Evolutionary conservation across 768 basidiomycete genomes (phyloP), one percentile per base, ranked within the genome.

Genomic region (Dacryopinax spathularia): DNA sequence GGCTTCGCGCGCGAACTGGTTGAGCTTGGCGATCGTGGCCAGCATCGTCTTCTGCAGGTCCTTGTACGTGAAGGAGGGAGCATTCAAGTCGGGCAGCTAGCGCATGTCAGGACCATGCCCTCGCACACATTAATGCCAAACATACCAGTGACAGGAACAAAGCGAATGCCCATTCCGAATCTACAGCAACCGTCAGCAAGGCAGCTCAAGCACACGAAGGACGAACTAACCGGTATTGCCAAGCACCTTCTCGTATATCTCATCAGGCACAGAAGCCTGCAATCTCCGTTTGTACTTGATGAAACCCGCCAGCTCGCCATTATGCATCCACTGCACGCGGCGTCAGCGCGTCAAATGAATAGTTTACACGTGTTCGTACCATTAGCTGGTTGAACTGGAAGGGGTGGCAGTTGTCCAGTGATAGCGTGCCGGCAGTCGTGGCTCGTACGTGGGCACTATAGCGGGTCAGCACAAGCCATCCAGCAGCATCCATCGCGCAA

Each of bases 141-240:
- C 66, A 34, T 66, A 84, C 90, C 77, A 87, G 89, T 1, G 93
- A 90, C 33, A 98, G 74, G 73, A 94, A 89, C 60, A 95, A 75
- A 7, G 90, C 93, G 72, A 98, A 99, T 4, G 91, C 87, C 93
- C 94, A 97, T 78, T 99, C 94, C 2, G 91, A 94, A 75, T 99
- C 95, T 88, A 67, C 6, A 25, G 15, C 10, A 33, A 25, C 39
- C 33, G 41, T 61, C n/a, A 39, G 33, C 29, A 60, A 10, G n/a
- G n/a, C n/a, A n/a, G n/a, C n/a, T n/a, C 15, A 18, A 41, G 64
- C 9, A 44, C 33, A 62, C 33, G 22, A 59, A 35, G 29, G 48
- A 20, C 9, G 33, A 33, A 68, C 77, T 62, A 65, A 88, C 90
- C 91, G 29, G 96, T 98, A 70, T 97, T 94, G 62, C 96, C 96